A percentile compares a stretch with the other conserved stretches of the same genome.
phyloP scores from a whole-genome alignment of 2,329 filamentous ascomycete species.

The Thelonectria discophora region DNA sequence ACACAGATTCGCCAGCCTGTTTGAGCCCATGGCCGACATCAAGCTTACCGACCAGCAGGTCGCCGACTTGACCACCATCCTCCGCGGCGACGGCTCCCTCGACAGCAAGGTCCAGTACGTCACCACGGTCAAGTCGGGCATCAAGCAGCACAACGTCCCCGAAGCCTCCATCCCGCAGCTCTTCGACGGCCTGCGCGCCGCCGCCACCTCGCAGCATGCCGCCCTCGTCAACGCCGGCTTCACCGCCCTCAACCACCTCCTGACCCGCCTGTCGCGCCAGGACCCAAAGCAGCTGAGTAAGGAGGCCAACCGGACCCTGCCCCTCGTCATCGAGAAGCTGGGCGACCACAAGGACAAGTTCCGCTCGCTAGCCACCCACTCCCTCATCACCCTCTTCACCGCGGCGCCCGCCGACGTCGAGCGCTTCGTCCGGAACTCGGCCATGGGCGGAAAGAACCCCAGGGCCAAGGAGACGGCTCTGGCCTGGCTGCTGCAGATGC shows the following conservation, averaged over 20 bases:
- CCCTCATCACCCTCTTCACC: constrained; percentile 79
- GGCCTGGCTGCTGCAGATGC: constrained; percentile 89
- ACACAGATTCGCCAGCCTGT: constrained; percentile 35
- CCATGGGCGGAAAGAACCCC: constrained; percentile 81
- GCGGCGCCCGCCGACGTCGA: constrained; percentile 79
- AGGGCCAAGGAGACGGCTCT: constrained; percentile 86
- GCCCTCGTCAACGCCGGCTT: constrained; percentile 84
- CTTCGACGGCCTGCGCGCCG: constrained; percentile 82
- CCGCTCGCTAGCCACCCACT: constrained; percentile 76
- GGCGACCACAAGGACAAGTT: constrained; percentile 90
- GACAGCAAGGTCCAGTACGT: constrained; percentile 77
- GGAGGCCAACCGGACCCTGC: constrained; percentile 75
- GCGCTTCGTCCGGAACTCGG: constrained; percentile 78
- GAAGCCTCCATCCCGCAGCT: constrained; percentile 75
- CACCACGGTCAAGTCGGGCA: constrained; percentile 81
- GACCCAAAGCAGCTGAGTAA: constrained; percentile 77
- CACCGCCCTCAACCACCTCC: constrained; percentile 85
- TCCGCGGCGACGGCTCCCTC: constrained; percentile 70
- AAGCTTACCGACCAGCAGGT: constrained; percentile 68
- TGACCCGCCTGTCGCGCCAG: constrained; percentile 87
- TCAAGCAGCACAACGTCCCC: constrained; percentile 92
- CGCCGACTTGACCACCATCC: constrained; percentile 60
- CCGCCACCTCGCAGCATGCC: constrained; percentile 79
- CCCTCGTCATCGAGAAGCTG: constrained; percentile 82
- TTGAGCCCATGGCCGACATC: constrained; percentile 58